Percentiles rank a stretch among this genome's conserved stretches.
Evolutionary conservation across 1,284 basidiomycete species (phyloP).

Genomic region (Anthracocystis panici-leucophaei): DNA sequence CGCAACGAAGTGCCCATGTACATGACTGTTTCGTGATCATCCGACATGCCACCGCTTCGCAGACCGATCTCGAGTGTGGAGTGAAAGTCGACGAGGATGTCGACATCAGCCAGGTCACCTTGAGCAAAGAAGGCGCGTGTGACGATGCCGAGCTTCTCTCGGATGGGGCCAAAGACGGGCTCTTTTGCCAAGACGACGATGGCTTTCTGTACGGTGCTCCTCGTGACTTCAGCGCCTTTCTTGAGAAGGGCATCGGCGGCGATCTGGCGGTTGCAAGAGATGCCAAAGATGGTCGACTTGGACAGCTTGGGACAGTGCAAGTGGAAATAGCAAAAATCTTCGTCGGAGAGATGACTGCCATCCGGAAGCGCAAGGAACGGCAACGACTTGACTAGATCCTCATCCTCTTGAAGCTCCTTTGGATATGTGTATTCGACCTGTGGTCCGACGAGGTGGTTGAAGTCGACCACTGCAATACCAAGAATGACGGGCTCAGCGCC

Average conservation of each 20-base stretch:
- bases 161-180: slow-evolving; percentile 71
- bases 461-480: slow-evolving; percentile 67
- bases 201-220: slow-evolving; percentile 96
- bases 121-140: slow-evolving; percentile 73
- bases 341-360: slow-evolving; percentile 90
- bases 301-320: slow-evolving; percentile 71
- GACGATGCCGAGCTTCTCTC: slow-evolving; percentile 94
- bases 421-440: slow-evolving; percentile 67
- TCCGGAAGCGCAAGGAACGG: slow-evolving; percentile 98
- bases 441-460: slow-evolving; percentile 68
- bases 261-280: slow-evolving; percentile 87
- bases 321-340: slow-evolving; percentile 98
- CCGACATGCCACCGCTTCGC: slow-evolving; percentile 48
- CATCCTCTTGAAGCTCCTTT: slow-evolving; percentile 55
- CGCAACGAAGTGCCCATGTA: slow-evolving; percentile 94
- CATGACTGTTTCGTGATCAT: slow-evolving; percentile 70
- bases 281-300: slow-evolving; percentile 53
- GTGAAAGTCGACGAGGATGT: slow-evolving; percentile 68
- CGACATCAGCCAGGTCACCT: slow-evolving; percentile 63
- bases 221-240: slow-evolving; percentile 87
- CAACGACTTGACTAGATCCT: slow-evolving; percentile 72
- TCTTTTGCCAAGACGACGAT: slow-evolving; percentile 86
- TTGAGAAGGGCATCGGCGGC: slow-evolving; percentile 82
- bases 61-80: slow-evolving; percentile 66
- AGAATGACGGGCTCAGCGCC: slow-evolving; percentile 49